phyloP scores from a whole-genome alignment of 177 flowering plant genomes.

The Telopea speciosissima region DNA sequence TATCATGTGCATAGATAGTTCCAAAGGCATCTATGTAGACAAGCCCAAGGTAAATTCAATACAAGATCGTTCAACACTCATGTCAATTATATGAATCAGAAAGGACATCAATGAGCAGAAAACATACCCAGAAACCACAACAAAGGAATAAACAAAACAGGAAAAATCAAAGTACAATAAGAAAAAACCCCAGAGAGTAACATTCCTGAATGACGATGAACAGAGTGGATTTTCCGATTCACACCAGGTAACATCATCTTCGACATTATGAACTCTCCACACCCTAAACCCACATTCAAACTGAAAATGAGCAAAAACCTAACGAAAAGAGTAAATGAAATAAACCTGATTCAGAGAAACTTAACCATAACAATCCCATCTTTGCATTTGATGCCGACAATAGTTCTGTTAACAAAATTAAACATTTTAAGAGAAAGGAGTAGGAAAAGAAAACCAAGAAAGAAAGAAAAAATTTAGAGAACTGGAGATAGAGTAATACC shows the following conservation, averaged over 20 bases:
- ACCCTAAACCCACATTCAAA: constrained; percentile 38
- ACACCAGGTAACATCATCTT: constrained; percentile 97
- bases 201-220: constrained; percentile 93
- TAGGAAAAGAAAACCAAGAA: too few species aligned
- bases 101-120: too few species aligned
- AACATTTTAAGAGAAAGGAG: too few species aligned
- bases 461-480: too few species aligned
- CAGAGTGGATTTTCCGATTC: constrained; percentile 79
- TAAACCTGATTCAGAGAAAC: neutral
- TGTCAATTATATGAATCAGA: too few species aligned
- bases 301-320: constrained; percentile 1
- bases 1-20: too few species aligned
- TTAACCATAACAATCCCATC: constrained; percentile 84
- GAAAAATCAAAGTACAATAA: neutral
- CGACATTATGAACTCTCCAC: constrained; percentile 81
- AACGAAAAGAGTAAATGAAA: neutral
- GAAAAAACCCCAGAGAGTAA: constrained; percentile 21
- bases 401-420: constrained; percentile 45
- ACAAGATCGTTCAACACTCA: too few species aligned
- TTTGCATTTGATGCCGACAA: constrained; percentile 88
- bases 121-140: neutral
- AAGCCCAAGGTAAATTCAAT: too few species aligned
- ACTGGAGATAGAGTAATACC: constrained; percentile 26
- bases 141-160: neutral
- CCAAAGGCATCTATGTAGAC: too few species aligned